Conservation (phyloP, 1,139 yeast genomes). For the Cylindricascospora bacillispora region DNA sequence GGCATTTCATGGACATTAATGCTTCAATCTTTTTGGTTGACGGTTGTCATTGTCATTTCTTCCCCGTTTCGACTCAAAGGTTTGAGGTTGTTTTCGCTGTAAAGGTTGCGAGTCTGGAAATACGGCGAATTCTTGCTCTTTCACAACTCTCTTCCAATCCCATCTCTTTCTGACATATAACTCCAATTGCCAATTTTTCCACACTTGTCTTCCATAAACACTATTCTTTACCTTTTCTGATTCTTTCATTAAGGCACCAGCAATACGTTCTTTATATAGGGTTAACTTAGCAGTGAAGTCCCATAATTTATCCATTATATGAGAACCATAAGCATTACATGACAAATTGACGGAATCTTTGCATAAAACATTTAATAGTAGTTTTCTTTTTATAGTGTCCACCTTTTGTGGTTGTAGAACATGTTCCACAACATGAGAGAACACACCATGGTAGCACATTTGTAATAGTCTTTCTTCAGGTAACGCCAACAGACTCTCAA, state of each 20-base stretch:
- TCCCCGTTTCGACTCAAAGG: too few species aligned
- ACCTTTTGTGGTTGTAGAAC: conserved; percentile 40
- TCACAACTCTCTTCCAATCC: conserved; percentile 72
- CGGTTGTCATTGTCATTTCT: too few species aligned
- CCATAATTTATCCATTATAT: conserved; percentile 80
- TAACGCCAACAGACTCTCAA: conserved; percentile 48
- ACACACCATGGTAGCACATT: conserved; percentile 80
- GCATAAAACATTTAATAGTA: conserved; percentile 48
- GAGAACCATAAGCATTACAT: conserved; percentile 86
- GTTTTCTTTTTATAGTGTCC: conserved; percentile 49
- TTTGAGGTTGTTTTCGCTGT: too few species aligned
- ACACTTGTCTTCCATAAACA: conserved; percentile 76
- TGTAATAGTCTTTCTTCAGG: conserved; percentile 47
- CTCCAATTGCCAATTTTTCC: conserved; percentile 70
- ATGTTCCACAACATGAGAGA: conserved; percentile 71
- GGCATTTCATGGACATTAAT: too few species aligned
- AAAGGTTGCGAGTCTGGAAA: too few species aligned
- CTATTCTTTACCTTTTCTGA: conserved; percentile 68
- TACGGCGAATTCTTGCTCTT: conserved; percentile 52
- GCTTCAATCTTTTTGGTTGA: too few species aligned
- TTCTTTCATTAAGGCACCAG: conserved; percentile 48
- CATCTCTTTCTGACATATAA: conserved; percentile 47
- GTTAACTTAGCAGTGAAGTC: conserved; percentile 62
- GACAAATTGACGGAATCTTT: conserved; percentile 49
- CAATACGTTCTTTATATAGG: conserved; percentile 78